These are phyloP conservation scores for Ceratobasidium sp. DNA, from an alignment of 1,284 basidiomycete species.

Conservation along the genomic window DNA sequence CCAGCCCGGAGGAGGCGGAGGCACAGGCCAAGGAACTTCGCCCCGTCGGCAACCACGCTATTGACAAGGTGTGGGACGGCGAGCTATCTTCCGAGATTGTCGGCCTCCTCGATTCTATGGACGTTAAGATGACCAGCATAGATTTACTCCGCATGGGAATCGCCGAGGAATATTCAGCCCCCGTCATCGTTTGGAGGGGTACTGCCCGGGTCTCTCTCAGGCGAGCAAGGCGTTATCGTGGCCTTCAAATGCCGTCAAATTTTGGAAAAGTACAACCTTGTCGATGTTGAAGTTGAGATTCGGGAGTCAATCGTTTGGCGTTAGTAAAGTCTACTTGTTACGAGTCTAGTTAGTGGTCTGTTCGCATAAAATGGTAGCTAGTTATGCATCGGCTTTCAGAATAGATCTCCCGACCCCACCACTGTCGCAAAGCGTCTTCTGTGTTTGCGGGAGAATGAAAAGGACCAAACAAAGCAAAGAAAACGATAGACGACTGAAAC, in stretches of 20 bases:
- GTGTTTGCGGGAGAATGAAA: conserved; percentile 36
- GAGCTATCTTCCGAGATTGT: conserved; percentile 50
- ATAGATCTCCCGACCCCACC: conserved; percentile 14
- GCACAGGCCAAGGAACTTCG: conserved; percentile 50
- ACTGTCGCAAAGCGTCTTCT: conserved; percentile 42
- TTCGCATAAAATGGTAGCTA: conserved; percentile 4
- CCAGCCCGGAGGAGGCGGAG: conserved; percentile 52
- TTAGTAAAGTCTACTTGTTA: too few relatives aligned
- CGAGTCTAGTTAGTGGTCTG: too few relatives aligned
- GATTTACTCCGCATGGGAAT: conserved; percentile 53
- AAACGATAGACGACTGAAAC: not conserved
- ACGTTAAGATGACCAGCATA: conserved; percentile 53
- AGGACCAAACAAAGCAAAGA: conserved; percentile 13
- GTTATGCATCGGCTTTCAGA: conserved; percentile 36
- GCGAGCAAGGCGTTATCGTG: conserved; percentile 52
- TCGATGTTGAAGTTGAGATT: conserved; percentile 46
- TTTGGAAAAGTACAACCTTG: conserved; percentile 51
- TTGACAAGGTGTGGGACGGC: conserved; percentile 53
- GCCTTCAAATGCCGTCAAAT: conserved; percentile 52
- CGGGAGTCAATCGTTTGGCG: not conserved
- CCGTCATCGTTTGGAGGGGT: conserved; percentile 53
- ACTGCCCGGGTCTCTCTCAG: conserved; percentile 52
- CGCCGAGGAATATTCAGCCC: conserved; percentile 16
- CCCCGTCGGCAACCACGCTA: conserved; percentile 51
- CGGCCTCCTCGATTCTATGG: conserved; percentile 48